phyloP scores from a whole-genome alignment of 2,329 filamentous ascomycete genomes.

The Hypomyces perniciosus region DNA sequence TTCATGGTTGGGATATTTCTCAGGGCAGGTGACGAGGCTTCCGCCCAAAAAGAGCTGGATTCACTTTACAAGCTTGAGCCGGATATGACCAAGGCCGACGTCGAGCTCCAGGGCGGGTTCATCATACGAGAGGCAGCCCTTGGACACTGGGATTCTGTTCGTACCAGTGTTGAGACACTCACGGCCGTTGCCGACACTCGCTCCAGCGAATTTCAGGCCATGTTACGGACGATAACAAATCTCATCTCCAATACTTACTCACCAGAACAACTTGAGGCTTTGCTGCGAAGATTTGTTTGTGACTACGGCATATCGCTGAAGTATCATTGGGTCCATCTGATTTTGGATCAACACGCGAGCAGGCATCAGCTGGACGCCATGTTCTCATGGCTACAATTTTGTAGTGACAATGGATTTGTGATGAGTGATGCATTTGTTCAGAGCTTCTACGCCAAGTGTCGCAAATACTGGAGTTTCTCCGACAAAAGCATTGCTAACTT shows the following conservation, averaged over 20 bases:
- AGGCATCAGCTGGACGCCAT: slow-evolving; percentile 23
- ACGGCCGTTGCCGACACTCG: slow-evolving; percentile 13
- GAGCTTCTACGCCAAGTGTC: slow-evolving; percentile 23
- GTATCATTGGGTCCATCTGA: slow-evolving; percentile 23
- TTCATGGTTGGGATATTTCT: slow-evolving; percentile 22
- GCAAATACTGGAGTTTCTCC: slow-evolving; percentile 30
- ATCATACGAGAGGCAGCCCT: slow-evolving; percentile 23
- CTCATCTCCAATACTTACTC: slow-evolving; percentile 23
- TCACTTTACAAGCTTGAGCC: slow-evolving; percentile 18
- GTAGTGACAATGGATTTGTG: slow-evolving; percentile 22
- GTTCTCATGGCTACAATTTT: slow-evolving; percentile 29
- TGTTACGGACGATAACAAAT: slow-evolving; percentile 30
- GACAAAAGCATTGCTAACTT: slow-evolving; percentile 20
- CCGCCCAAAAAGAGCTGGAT: slow-evolving; percentile 21
- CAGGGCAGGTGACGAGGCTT: slow-evolving; percentile 23
- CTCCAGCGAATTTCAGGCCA: slow-evolving; percentile 20
- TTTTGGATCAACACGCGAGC: slow-evolving; percentile 26
- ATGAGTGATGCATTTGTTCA: slow-evolving; percentile 26
- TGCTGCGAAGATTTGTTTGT: slow-evolving; percentile 24
- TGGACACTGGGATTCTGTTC: slow-evolving; percentile 23
- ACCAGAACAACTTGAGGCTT: slow-evolving; percentile 21
- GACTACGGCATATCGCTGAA: slow-evolving; percentile 23
- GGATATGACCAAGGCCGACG: slow-evolving; percentile 17
- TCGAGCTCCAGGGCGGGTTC: slow-evolving; percentile 23
- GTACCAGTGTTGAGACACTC: slow-evolving; percentile 19